phyloP scores from a whole-genome alignment of 202 grass and related monocot species.

The Cymbopogon flexuosus region DNA sequence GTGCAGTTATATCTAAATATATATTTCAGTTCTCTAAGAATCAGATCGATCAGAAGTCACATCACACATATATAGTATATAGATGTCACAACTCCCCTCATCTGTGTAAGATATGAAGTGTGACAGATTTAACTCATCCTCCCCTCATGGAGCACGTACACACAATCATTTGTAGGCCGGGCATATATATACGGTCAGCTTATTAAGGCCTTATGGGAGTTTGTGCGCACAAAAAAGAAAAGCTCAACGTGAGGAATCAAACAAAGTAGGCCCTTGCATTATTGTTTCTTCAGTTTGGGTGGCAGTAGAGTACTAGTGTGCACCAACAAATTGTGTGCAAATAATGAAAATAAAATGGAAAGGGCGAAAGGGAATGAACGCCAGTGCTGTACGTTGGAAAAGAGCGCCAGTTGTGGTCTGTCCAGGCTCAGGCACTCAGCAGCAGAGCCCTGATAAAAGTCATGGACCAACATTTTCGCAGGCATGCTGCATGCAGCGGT shows the following conservation, averaged over 20 bases:
- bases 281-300: conserved; percentile 8
- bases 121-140: background rate
- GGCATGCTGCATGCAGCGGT: background rate
- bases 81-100: background rate
- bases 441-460: conserved; percentile 52
- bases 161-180: conserved; percentile 37
- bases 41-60: background rate
- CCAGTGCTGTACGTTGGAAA: conserved; percentile 28
- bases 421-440: background rate
- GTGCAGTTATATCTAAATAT: too few species aligned
- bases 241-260: conserved; percentile 29
- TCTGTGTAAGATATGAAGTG: background rate
- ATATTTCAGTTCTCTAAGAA: background rate
- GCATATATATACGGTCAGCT: background rate
- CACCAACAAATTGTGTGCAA: background rate
- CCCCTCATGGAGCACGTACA: conserved; percentile 5
- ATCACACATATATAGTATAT: background rate
- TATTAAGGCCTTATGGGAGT: conserved; percentile 15
- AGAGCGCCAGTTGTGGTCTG: conserved; percentile 32
- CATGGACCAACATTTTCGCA: conserved; percentile 37
- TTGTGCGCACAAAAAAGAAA: conserved; percentile 16
- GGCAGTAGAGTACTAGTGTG: background rate
- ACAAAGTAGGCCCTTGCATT: conserved; percentile 26
- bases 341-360: conserved; percentile 29
- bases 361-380: conserved; percentile 15